Conservation (phyloP, 306 rosid species). For the Biancaea sappan region DNA sequence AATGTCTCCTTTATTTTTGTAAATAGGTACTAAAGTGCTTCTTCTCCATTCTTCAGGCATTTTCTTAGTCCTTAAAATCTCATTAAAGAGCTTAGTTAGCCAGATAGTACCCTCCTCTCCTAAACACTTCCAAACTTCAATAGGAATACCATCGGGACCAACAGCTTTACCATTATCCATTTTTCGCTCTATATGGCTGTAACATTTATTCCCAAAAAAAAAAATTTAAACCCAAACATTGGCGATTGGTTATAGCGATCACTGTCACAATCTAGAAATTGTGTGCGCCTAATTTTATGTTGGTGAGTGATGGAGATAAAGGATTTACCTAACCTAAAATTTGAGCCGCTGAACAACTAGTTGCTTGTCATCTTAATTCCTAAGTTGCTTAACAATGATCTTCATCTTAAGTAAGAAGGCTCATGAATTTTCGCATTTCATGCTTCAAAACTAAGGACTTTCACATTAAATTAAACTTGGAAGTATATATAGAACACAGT, state of each 20-base stretch:
- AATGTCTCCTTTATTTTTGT: too few relatives aligned
- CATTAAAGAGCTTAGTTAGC: too few relatives aligned
- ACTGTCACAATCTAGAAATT: neutral
- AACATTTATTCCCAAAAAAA: too few relatives aligned
- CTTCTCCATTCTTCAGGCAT: too few relatives aligned
- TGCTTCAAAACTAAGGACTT: neutral
- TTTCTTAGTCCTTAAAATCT: too few relatives aligned
- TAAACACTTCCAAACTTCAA: too few relatives aligned
- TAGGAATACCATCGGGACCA: too few relatives aligned
- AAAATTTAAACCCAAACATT: neutral
- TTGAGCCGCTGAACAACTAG: neutral
- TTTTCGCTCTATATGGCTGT: too few relatives aligned
- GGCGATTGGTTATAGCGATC: neutral
- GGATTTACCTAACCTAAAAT: neutral
- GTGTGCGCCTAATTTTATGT: neutral
- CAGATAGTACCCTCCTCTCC: too few relatives aligned
- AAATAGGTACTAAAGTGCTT: too few relatives aligned
- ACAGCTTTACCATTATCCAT: too few relatives aligned
- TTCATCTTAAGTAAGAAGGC: neutral
- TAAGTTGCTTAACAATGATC: slow-evolving; percentile 2
- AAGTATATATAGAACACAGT: neutral
- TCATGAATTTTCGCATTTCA: neutral
- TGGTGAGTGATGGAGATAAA: neutral
- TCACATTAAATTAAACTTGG: neutral
- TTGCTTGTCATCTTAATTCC: neutral